Conservation (phyloP, 805 yeast genomes). For the Teunomyces atbi region DNA sequence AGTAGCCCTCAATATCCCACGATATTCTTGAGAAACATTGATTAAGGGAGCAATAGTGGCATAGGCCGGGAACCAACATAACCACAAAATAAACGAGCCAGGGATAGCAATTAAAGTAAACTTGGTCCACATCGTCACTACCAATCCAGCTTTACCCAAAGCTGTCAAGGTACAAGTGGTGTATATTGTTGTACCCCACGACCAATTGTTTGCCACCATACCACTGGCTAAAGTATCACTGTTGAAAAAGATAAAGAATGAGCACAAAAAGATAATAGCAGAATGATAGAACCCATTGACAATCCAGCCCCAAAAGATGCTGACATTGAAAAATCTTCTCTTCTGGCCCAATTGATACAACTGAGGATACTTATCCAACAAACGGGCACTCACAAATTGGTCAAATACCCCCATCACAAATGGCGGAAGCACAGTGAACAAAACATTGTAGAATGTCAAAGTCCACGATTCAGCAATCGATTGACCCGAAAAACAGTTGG, state of each 20-base stretch:
- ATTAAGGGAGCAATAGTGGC: constrained; percentile 81
- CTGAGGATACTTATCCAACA: constrained; percentile 89
- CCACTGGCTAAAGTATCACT: constrained; percentile 72
- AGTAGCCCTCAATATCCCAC: constrained; percentile 72
- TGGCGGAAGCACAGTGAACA: constrained; percentile 94
- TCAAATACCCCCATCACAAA: constrained; percentile 95
- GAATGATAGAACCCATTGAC: constrained; percentile 94
- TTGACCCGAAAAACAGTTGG: constrained; percentile 92
- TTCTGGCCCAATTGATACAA: constrained; percentile 87
- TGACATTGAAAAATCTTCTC: constrained; percentile 84
- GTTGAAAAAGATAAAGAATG: constrained; percentile 62
- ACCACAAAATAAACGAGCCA: constrained; percentile 85
- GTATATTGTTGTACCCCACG: constrained; percentile 89
- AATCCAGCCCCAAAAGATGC: constrained; percentile 97
- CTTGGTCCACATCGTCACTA: constrained; percentile 93
- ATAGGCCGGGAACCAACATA: constrained; percentile 82
- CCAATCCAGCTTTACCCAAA: constrained; percentile 90
- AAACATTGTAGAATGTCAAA: constrained; percentile 89
- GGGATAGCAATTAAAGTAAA: constrained; percentile 91
- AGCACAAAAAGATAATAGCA: constrained; percentile 73
- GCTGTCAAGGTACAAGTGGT: constrained; percentile 87
- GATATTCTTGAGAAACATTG: constrained; percentile 77
- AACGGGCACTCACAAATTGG: constrained; percentile 88
- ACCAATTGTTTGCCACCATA: constrained; percentile 80
- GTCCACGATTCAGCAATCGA: constrained; percentile 98